These are phyloP conservation scores for Citrullus amarus DNA, from an alignment of 306 rosid genomes.

Conservation along the genomic window DNA sequence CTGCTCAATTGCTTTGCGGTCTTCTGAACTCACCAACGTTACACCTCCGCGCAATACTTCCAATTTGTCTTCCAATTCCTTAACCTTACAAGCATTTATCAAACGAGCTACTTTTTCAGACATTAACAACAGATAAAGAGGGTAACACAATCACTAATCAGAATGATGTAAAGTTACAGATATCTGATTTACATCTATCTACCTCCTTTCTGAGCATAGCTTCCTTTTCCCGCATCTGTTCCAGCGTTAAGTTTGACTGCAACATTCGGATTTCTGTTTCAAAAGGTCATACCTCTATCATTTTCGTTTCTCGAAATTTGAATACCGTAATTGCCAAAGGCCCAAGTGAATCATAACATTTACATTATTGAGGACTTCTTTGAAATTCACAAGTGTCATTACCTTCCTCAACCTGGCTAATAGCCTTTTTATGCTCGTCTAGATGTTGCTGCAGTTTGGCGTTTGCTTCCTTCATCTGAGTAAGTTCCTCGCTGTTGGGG, in stretches of 20 bases:
- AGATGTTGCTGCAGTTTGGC: conserved; percentile 47
- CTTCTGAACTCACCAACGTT: conserved; percentile 80
- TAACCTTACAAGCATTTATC: conserved; percentile 35
- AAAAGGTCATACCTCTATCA: not conserved
- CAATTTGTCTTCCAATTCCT: conserved; percentile 60
- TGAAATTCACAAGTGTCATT: not conserved
- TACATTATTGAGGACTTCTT: not conserved
- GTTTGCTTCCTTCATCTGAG: conserved; percentile 71
- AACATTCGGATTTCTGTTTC: conserved; percentile 59
- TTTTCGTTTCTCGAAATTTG: not conserved
- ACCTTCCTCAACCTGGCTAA: conserved; percentile 68
- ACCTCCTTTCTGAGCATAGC: conserved; percentile 66
- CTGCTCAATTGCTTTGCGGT: conserved; percentile 49
- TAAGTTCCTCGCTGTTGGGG: conserved; percentile 68
- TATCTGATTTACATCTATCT: not conserved
- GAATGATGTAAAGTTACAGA: not conserved
- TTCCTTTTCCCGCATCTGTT: conserved; percentile 55
- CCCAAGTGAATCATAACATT: not conserved
- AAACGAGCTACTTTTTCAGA: conserved; percentile 9
- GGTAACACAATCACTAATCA: not conserved
- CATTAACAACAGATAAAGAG: not conserved
- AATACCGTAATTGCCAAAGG: not conserved
- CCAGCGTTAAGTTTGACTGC: conserved; percentile 80
- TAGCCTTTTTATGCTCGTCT: conserved; percentile 37
- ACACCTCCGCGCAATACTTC: conserved; percentile 68